Percentiles rank a stretch among this genome's conserved stretches.
These are phyloP conservation scores for Silene latifolia DNA, from an alignment of 148 eudicot genomes.

Conservation along the genomic window DNA sequence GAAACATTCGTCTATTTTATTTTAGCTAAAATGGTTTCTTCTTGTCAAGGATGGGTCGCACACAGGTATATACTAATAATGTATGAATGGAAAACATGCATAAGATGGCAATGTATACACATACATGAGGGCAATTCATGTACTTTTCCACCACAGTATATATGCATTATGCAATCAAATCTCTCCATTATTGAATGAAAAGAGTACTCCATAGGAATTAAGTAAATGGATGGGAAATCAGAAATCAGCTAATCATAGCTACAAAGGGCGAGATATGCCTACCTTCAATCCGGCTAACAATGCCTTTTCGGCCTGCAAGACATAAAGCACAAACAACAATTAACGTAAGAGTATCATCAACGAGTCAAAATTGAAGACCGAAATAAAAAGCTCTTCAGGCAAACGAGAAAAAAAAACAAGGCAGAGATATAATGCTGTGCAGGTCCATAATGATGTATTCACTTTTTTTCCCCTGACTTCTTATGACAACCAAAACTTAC, in stretches of 20 bases:
- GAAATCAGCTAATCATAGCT: background rate
- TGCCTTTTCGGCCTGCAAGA: constrained; percentile 43
- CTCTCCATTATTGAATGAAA: background rate
- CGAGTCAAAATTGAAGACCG: background rate
- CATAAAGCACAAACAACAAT: constrained; percentile 13
- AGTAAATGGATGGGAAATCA: background rate
- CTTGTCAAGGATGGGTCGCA: too few relatives aligned
- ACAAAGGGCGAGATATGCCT: constrained; percentile 12
- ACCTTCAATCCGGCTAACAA: constrained; percentile 77
- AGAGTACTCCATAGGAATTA: background rate
- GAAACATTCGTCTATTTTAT: too few relatives aligned
- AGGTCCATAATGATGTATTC: too few relatives aligned
- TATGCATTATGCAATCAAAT: background rate
- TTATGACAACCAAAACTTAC: background rate
- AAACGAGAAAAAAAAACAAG: background rate
- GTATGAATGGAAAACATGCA: too few relatives aligned
- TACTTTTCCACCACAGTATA: background rate
- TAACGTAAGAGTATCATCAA: background rate
- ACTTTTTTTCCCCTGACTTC: too few relatives aligned
- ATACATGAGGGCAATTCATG: too few relatives aligned
- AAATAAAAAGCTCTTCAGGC: background rate
- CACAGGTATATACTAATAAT: too few relatives aligned
- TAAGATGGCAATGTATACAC: too few relatives aligned
- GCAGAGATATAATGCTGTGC: too few relatives aligned
- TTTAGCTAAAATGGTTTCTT: too few relatives aligned